Conservation (phyloP, 192 early-diverging fungal genomes). For the Rhizophagus sp. region DNA sequence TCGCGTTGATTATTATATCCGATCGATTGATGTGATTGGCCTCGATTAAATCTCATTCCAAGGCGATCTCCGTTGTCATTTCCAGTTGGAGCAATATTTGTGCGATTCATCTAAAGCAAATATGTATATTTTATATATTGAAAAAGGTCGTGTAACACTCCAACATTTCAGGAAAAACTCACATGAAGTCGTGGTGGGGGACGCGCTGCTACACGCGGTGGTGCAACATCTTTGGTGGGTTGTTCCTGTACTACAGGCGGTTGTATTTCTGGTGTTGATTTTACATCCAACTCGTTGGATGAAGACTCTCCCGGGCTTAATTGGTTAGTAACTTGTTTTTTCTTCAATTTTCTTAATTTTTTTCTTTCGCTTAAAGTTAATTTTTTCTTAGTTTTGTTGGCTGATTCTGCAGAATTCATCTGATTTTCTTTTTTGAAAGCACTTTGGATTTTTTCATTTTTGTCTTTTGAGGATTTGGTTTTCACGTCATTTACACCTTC, state of each 20-base stretch:
- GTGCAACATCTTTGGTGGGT: background rate
- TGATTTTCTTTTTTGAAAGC: background rate
- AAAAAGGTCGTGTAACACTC: background rate
- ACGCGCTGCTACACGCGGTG: background rate
- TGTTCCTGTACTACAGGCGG: background rate
- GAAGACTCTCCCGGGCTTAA: background rate
- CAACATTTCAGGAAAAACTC: background rate
- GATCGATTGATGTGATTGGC: background rate
- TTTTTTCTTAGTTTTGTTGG: background rate
- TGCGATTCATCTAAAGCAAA: background rate
- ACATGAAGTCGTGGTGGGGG: background rate
- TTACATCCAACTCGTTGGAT: background rate
- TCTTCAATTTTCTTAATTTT: background rate
- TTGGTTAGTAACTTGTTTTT: background rate
- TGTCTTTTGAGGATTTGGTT: background rate
- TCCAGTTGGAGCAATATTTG: background rate
- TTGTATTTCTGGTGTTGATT: background rate
- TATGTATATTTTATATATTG: background rate
- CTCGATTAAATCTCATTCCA: background rate
- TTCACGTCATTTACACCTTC: background rate
- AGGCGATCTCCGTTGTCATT: background rate
- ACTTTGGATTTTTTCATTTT: background rate
- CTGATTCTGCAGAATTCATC: background rate
- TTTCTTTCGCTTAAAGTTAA: conserved; percentile 1
- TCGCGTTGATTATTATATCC: conserved; percentile 13